Percentiles rank a stretch among this genome's conserved stretches.
Conservation (phyloP, 148 eudicot genomes). For the Dianthus caryophyllus region DNA sequence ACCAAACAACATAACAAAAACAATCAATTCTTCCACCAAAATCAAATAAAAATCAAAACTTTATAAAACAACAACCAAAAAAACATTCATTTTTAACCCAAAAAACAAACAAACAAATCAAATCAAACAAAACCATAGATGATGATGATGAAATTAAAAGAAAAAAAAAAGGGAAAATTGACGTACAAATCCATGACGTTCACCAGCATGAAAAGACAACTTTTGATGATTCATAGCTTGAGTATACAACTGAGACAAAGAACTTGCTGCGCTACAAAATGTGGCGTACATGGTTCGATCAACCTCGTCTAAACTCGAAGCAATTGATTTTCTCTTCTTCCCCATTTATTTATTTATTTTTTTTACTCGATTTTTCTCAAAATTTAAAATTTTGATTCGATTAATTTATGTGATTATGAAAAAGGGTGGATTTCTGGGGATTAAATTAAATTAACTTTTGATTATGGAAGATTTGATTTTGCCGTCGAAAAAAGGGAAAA, state of each 20-base stretch:
- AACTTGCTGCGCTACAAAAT: constrained; percentile 71
- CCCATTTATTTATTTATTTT: constrained; percentile 37
- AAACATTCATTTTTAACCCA: background rate
- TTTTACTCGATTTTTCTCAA: background rate
- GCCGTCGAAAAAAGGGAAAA: background rate
- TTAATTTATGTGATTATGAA: background rate
- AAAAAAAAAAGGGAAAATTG: background rate
- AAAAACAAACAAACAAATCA: background rate
- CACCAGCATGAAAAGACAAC: constrained; percentile 64
- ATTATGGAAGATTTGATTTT: background rate
- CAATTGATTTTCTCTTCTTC: constrained; percentile 78
- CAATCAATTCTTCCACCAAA: background rate
- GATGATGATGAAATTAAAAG: background rate
- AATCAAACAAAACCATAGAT: background rate
- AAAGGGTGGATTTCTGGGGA: background rate
- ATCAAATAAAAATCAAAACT: background rate
- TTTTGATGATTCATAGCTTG: constrained; percentile 81
- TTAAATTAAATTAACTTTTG: background rate
- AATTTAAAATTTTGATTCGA: background rate
- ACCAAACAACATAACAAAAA: background rate
- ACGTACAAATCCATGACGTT: constrained; percentile 58
- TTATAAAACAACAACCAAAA: background rate
- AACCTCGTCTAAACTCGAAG: constrained; percentile 74
- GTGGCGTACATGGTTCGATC: constrained; percentile 86
- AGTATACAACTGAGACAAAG: constrained; percentile 77